These are phyloP conservation scores for Cladophialophora yegresii DNA, from an alignment of 2,329 filamentous ascomycete genomes.

Conservation along the genomic window DNA sequence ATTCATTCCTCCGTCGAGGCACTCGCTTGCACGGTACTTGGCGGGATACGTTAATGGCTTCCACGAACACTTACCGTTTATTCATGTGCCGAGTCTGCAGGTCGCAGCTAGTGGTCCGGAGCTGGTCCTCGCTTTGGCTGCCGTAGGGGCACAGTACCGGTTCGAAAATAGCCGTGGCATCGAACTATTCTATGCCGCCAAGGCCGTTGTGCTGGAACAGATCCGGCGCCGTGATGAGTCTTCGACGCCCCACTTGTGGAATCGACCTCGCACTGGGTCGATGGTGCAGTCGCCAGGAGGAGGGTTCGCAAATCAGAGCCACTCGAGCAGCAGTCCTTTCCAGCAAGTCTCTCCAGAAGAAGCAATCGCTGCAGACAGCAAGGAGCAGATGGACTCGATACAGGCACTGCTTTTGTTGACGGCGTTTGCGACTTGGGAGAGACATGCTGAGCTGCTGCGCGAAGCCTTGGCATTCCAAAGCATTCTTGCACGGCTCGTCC, in stretches of 20 bases:
- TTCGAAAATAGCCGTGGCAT: constrained; percentile 56
- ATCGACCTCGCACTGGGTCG: constrained; percentile 43
- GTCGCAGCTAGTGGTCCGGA: constrained; percentile 51
- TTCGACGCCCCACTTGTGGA: constrained; percentile 48
- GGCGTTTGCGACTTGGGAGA: constrained; percentile 62
- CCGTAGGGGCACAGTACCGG: constrained; percentile 53
- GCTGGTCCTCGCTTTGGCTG: constrained; percentile 54
- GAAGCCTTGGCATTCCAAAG: constrained; percentile 61
- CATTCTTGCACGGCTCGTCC: constrained; percentile 57
- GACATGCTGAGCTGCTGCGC: constrained; percentile 58
- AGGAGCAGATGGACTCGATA: constrained; percentile 54
- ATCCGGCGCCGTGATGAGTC: constrained; percentile 54
- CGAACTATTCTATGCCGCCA: constrained; percentile 60
- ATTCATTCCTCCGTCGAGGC: constrained; percentile 53
- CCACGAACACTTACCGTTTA: constrained; percentile 56
- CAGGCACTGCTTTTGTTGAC: constrained; percentile 57
- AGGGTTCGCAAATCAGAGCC: constrained; percentile 48
- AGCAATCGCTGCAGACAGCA: constrained; percentile 43
- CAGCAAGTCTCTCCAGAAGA: constrained; percentile 39
- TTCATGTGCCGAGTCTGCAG: constrained; percentile 53
- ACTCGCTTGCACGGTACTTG: constrained; percentile 53
- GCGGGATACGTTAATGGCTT: constrained; percentile 56
- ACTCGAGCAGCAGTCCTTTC: constrained; percentile 48
- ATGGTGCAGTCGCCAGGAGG: constrained; percentile 45
- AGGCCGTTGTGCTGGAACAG: constrained; percentile 56